Evolutionary conservation across 2,329 filamentous ascomycete genomes (phyloP), one percentile per base, ranked within the genome.

Genomic region (Colletotrichum godetiae): DNA sequence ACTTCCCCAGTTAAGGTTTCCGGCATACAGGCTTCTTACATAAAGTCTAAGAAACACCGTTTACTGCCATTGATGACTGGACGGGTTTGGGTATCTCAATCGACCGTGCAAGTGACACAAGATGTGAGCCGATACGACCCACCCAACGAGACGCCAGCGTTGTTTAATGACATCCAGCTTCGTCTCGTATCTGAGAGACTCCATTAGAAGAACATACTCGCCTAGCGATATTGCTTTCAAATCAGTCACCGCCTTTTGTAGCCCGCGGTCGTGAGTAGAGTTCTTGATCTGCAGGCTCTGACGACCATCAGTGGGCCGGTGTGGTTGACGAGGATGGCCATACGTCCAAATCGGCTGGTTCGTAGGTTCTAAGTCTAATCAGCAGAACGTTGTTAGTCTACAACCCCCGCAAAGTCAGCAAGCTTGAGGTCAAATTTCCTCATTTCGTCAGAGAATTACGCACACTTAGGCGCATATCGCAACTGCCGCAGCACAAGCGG

Each of bases 171-270:
- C n/a, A 11, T 55, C 24, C n/a, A 12, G 13, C 60, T 31, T 37
- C 67, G 35, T 19, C 37, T 27, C 24, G n/a, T 10, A 27, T 46
- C 35, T n/a, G 19, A 49, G 42, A 49, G 42, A 49, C 8, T 33
- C 55, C 55, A 57, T 55, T 37, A 33, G 15, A 5, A 53, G 13
- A 13, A 46, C 15, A 22, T 15, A 27, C 19, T 31, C 22, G 15
- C 62, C 42, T 22, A 24, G 37, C 62, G 53, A 11, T 10, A 27
- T 62, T 37, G 29, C 35, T 22, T 29, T 53, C 57, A 37, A 68
- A 58, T 42, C 65, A 58, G 64, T 68, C 69, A 72, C 69, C 69
- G 69, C 69, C 58, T 42, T 72, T 72, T 68, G 69, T 13, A 46
- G 22, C 29, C 64, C n/a, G 6, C 35, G 13, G 29, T 15, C 15